A percentile compares a stretch with the other conserved stretches of the same genome.
phyloP scores from a whole-genome alignment of 352 stramenopile genomes.

The Phytophthora podocarpi region DNA sequence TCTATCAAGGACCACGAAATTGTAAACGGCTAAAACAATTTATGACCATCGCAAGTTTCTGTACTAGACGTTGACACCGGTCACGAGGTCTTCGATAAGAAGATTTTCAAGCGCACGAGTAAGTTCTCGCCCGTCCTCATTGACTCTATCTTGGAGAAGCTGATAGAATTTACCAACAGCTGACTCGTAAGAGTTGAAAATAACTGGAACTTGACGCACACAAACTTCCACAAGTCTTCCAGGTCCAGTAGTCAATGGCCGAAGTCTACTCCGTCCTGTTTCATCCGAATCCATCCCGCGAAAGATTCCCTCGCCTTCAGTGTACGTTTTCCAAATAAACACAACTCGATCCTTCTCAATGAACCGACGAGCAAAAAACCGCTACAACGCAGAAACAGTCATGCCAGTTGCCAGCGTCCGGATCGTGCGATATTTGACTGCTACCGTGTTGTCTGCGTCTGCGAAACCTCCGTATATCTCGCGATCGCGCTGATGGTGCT shows the following conservation, averaged over 20 bases:
- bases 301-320: slow-evolving; percentile 7
- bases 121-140: neutral
- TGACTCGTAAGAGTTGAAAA: neutral
- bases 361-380: slow-evolving; percentile 1
- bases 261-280: neutral
- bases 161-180: neutral
- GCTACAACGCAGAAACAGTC: neutral
- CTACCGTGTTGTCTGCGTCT: neutral
- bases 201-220: neutral
- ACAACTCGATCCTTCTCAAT: neutral
- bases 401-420: neutral
- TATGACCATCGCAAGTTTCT: no score
- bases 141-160: slow-evolving; percentile 1
- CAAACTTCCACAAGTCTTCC: neutral
- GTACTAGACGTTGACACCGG: no score
- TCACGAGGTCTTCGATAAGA: neutral
- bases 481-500: slow-evolving; percentile 6
- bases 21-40: no score
- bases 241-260: neutral
- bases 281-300: slow-evolving; percentile 6
- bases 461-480: neutral
- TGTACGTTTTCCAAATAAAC: slow-evolving; percentile 4
- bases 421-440: neutral
- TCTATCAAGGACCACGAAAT: no score
- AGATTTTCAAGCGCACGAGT: neutral